phyloP scores from a whole-genome alignment of 2,329 filamentous ascomycete species.

The Paecilomyces dactylethromorphus region DNA sequence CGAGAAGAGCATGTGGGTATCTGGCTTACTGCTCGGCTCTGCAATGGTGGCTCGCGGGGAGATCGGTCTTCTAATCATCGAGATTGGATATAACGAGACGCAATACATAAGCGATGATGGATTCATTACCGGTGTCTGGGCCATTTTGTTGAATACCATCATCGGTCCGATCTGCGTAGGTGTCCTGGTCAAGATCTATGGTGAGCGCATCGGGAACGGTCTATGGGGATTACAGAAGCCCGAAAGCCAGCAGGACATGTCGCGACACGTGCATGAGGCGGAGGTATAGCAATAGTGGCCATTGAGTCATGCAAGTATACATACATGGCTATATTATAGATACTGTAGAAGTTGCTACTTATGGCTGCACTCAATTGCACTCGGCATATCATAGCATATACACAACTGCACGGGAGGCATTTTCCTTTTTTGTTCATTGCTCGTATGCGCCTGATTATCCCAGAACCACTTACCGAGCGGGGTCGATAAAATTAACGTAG shows the following conservation, averaged over 20 bases:
- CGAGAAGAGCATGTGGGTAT: conserved; percentile 7
- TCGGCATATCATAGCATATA: no score
- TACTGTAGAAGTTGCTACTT: no score
- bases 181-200: neutral
- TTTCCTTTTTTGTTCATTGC: no score
- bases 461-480: no score
- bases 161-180: conserved; percentile 15
- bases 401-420: no score
- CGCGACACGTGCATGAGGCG: neutral
- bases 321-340: no score
- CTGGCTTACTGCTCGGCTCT: conserved; percentile 20
- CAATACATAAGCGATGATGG: conserved; percentile 34
- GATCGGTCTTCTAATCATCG: conserved; percentile 25
- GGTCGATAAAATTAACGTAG: no score
- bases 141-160: conserved; percentile 26
- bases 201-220: neutral
- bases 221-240: neutral
- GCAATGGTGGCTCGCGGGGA: conserved; percentile 28
- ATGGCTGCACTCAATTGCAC: no score
- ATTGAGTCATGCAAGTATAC: no score
- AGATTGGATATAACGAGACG: conserved; percentile 24
- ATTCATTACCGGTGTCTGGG: conserved; percentile 23
- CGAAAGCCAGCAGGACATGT: neutral
- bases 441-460: no score
- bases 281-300: neutral